Percentiles rank a stretch among this genome's conserved stretches.
These are phyloP conservation scores for Alternaria sp. DNA, from an alignment of 2,329 filamentous ascomycete genomes.

Conservation along the genomic window DNA sequence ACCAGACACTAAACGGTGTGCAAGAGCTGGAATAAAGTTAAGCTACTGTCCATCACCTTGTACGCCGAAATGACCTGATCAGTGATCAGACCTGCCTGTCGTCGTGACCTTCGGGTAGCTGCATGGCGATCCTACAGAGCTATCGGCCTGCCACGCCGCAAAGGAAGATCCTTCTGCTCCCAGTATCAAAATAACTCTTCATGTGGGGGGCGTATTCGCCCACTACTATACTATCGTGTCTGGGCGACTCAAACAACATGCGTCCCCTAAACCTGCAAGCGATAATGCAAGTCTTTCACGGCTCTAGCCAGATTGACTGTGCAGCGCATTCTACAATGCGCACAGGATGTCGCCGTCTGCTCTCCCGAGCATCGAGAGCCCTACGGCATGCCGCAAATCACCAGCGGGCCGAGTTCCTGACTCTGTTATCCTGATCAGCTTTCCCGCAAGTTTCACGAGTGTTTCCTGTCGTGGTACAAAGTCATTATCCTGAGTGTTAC, in stretches of 20 bases:
- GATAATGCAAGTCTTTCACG: not conserved
- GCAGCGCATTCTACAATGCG: not conserved
- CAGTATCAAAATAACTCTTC: not conserved
- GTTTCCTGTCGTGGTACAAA: constrained; percentile 10
- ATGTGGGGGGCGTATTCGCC: not conserved
- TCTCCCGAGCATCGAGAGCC: not conserved
- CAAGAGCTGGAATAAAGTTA: not conserved
- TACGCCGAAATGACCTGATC: constrained; percentile 1
- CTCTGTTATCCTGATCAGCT: not conserved
- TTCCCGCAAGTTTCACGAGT: constrained; percentile 9
- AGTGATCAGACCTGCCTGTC: constrained; percentile 2
- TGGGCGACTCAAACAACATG: not conserved
- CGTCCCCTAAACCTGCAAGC: not conserved
- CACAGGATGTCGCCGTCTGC: not conserved
- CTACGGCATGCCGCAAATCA: not conserved
- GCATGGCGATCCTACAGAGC: constrained; percentile 6
- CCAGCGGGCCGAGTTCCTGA: constrained; percentile 1
- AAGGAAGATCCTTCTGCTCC: not conserved
- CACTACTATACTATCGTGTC: not conserved
- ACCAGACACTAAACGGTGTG: constrained; percentile 4
- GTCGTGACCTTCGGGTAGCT: constrained; percentile 5
- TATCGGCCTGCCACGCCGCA: constrained; percentile 3
- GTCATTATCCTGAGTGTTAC: constrained; percentile 4
- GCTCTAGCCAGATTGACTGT: not conserved
- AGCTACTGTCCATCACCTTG: constrained; percentile 1